Conservation (phyloP, 306 rosid genomes). For the Acacia acuminata region DNA sequence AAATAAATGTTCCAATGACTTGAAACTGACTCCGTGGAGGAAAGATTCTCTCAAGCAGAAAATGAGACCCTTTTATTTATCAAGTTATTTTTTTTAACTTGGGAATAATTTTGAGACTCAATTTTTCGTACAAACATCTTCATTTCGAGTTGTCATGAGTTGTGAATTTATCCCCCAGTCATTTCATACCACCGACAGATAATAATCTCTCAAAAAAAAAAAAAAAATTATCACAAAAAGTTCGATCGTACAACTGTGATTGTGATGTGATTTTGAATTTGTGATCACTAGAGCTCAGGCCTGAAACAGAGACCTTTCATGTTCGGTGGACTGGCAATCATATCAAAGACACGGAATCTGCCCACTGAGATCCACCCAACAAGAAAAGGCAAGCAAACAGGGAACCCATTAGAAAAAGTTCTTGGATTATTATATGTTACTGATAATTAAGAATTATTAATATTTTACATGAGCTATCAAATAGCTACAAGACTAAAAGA, state of each 20-base stretch:
- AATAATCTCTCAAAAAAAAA: conserved; percentile 8
- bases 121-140: neutral
- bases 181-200: conserved; percentile 42
- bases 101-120: neutral
- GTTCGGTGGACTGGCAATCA: neutral
- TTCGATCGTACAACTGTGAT: neutral
- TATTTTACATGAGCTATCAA: conserved; percentile 37
- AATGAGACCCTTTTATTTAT: neutral
- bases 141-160: neutral
- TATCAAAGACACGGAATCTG: neutral
- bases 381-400: neutral
- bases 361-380: neutral
- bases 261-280: conserved; percentile 2
- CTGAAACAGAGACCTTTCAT: conserved; percentile 1
- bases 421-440: conserved; percentile 20
- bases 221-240: neutral
- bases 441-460: neutral
- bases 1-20: conserved; percentile 43
- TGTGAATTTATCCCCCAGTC: conserved; percentile 13
- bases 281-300: conserved; percentile 2
- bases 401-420: neutral
- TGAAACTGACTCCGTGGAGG: conserved; percentile 48
- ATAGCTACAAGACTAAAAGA: conserved; percentile 39
- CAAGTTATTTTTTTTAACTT: neutral
- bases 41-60: conserved; percentile 19